phyloP scores from a whole-genome alignment of 148 eudicot genomes.

The Bassia scoparia region DNA sequence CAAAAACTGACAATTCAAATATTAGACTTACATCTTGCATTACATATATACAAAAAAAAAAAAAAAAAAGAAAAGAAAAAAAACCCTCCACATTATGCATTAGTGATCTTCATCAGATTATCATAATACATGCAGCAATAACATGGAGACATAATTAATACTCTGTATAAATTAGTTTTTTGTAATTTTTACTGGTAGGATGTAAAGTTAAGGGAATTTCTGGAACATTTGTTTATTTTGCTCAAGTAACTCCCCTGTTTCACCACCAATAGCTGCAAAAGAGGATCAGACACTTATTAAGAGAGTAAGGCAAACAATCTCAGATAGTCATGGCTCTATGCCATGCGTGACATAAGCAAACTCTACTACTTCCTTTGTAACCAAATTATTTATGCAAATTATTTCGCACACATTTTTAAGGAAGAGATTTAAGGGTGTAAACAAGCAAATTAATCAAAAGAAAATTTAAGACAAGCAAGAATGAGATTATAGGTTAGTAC shows the following conservation, averaged over 20 bases:
- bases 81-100: neutral
- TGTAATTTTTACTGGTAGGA: no score
- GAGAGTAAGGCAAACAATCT: neutral
- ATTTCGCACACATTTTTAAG: no score
- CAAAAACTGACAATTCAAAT: neutral
- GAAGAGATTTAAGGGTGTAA: no score
- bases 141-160: no score
- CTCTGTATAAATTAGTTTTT: no score
- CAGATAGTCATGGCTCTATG: neutral
- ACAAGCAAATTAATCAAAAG: no score
- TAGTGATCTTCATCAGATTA: neutral
- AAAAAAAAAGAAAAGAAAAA: no score
- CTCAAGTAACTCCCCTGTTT: conserved; percentile 80
- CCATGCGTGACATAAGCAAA: conserved; percentile 1
- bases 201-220: conserved; percentile 77
- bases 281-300: conserved; percentile 3
- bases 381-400: no score
- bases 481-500: no score
- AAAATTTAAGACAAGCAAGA: no score
- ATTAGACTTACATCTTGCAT: neutral
- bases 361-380: no score
- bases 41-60: neutral
- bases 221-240: conserved; percentile 72
- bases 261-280: conserved; percentile 88
- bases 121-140: neutral